Evolutionary conservation across 2,329 filamentous ascomycete species (phyloP), one percentile per base, ranked within the genome.

Genomic region (Pseudomassariella vexata): DNA sequence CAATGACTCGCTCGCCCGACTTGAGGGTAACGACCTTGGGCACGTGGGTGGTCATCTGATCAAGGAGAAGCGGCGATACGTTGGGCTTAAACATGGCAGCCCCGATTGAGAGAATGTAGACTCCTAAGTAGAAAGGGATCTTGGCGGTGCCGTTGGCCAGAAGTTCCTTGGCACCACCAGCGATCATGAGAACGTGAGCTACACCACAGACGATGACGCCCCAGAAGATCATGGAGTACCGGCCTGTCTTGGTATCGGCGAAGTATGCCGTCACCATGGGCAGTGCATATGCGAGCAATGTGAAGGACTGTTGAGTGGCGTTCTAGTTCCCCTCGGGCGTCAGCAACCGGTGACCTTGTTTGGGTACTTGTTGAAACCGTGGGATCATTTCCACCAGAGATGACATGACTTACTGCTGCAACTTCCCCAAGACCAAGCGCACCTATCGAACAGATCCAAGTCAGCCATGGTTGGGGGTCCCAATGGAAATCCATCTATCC

Each of bases 31-130:
- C 59, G 26, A 80, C 66, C 28, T 59, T 66, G 12, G 71, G 66
- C 18, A 69, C 70, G 5, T 72, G 73, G 16, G 68, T 65, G 4
- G 60, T 66, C 46, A 79, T 70, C 47, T 85, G 79, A 41, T 85
- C 80, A 8, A 81, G 73, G 18, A 85, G 67, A n/a, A 82, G 59
- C 0, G 79, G 78, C 0, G 78, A 75, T 21, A 88, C 78, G 41
- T 86, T 86, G 20, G 79, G 62, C 61, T 88, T 88, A 67, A 87
- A 85, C 56, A 66, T 65, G 39, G 60, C 44, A 6, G 81, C 82
- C 28, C 82, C 82, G 8, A 86, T 48, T 5, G 65, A 53, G 3
- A 69, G 53, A 17, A 67, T 58, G 43, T 69, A 70, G 32, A 70
- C 58, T 5, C 79, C 79, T 48, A 56, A 24, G 56, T 60, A 34